phyloP scores from a whole-genome alignment of 768 basidiomycete species.

The Russula virescens region DNA sequence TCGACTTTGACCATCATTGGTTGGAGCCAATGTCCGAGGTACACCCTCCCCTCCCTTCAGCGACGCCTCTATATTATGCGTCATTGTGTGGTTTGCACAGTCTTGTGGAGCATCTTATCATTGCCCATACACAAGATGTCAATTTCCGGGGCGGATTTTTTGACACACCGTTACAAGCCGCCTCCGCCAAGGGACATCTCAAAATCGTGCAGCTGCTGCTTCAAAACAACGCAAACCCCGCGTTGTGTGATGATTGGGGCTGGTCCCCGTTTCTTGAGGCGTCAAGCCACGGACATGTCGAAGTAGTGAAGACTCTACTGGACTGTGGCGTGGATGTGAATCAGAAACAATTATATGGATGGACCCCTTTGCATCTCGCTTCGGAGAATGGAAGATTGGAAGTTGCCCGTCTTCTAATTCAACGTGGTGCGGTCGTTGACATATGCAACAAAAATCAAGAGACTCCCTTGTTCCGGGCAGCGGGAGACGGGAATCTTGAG shows the following conservation, averaged over 20 bases:
- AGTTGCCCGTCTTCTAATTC: neutral
- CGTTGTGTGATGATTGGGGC: too few relatives aligned
- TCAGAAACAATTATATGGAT: too few relatives aligned
- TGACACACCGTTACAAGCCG: neutral
- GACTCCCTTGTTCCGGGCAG: neutral
- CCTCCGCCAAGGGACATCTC: neutral
- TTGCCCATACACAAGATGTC: neutral
- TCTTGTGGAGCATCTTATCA: neutral
- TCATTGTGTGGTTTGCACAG: neutral
- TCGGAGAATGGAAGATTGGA: neutral
- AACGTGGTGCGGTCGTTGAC: neutral
- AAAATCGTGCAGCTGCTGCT: neutral
- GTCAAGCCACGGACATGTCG: neutral
- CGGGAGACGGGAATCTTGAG: neutral
- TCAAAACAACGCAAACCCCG: neutral
- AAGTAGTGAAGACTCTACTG: neutral
- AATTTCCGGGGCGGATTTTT: neutral
- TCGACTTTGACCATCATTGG: neutral
- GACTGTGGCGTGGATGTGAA: neutral
- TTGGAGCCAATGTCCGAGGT: neutral
- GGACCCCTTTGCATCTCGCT: neutral
- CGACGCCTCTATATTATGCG: neutral
- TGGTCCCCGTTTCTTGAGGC: neutral
- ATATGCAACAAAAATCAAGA: neutral
- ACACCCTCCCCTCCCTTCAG: neutral